Base-by-base conservation (phyloP, 495 filamentous ascomycete species). In the Daldinia grandis region DNA sequence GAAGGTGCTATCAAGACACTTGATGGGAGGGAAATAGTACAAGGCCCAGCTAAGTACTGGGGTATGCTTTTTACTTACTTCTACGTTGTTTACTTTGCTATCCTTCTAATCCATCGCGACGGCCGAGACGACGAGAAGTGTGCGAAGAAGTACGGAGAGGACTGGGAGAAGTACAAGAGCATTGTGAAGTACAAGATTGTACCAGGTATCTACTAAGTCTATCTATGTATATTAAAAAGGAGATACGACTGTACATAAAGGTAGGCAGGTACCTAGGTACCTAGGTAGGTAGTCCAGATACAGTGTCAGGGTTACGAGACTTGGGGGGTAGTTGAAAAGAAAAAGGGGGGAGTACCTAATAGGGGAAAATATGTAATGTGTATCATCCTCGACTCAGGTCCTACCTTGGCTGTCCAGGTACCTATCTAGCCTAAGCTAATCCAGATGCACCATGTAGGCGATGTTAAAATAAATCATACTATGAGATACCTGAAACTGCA, bases 11-110 rank as follows among this genome's bases (percentile, higher is more conserved):
- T 85, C 63, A 86, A 88, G 27, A 87, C 83, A 73, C 84, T 88
- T 2, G 85, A 86, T 31, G 81, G 87, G 7, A 79, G 87, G 17
- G 79, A 89, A 70, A 87, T 91, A 1, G 84, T 93, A 4, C 89
- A 90, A 56, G 92, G 90, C 3, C 89, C 93, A 35, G 87, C 89
- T 24, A 86, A 83, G 66, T 93, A 92, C 3, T 95, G 89, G 88
- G 93, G 91, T 33, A 94, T 93, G 77, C 79, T 95, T 15, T 83
- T 98, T 73, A 97, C 95, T 0, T 98, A 98, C 82, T 98, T 99
- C 78, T 98, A 95, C 81, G 81, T 99, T 59, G 64, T 96, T 14
- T 99, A 98, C 81, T 99, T 98, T 81, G 94, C 90, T 1, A 79
- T 97, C 27, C 80, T 99, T 64, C 85, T 98, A 14, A 81, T 99